A percentile compares a stretch with the other conserved stretches of the same genome.
Evolutionary conservation across 2,329 filamentous ascomycete species (phyloP).

Genomic region (Ceratocystis lukuohia): DNA sequence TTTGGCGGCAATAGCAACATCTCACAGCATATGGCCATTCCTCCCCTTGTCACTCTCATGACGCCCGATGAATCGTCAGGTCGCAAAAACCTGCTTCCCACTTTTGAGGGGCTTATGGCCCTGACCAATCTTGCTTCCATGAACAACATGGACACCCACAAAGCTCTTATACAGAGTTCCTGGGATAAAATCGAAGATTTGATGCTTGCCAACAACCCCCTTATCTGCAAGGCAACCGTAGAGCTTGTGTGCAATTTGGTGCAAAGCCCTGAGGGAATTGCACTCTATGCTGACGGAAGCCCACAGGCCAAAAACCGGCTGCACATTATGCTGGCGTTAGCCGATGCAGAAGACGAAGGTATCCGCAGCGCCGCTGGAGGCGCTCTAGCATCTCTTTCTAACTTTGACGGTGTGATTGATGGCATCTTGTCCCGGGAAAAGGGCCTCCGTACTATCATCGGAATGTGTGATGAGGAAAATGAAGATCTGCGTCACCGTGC

Average conservation of each 20-base stretch:
- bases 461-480: constrained; percentile 58
- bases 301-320: constrained; percentile 58
- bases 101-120: constrained; percentile 81
- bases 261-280: constrained; percentile 51
- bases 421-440: constrained; percentile 57
- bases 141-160: constrained; percentile 51
- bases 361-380: constrained; percentile 79
- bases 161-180: constrained; percentile 56
- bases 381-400: constrained; percentile 70
- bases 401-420: constrained; percentile 60
- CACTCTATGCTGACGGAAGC: constrained; percentile 54
- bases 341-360: constrained; percentile 67
- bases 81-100: constrained; percentile 66
- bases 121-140: constrained; percentile 85
- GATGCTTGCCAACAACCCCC: constrained; percentile 59
- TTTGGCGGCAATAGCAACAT: constrained; percentile 66
- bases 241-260: constrained; percentile 89
- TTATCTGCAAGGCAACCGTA: constrained; percentile 69
- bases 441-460: constrained; percentile 66
- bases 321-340: constrained; percentile 73
- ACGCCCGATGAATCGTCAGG: constrained; percentile 47
- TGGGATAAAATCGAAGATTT: constrained; percentile 74
- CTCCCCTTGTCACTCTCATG: constrained; percentile 65
- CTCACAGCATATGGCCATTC: constrained; percentile 65
- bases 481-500: constrained; percentile 60